A percentile compares a stretch with the other conserved stretches of the same genome.
phyloP scores from a whole-genome alignment of 495 filamentous ascomycete species.

The Glonium stellatum region DNA sequence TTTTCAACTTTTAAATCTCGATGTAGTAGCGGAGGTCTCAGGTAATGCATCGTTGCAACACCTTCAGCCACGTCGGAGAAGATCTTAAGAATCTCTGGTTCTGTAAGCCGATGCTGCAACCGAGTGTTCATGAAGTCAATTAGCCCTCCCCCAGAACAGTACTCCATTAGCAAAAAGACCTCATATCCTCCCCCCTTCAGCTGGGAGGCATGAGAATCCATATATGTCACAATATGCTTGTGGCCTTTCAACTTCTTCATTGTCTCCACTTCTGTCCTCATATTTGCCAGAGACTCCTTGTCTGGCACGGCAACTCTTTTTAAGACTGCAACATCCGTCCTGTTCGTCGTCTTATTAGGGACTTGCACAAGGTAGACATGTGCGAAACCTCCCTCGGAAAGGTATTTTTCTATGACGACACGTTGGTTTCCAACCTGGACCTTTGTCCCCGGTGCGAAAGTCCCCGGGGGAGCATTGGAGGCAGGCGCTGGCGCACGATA shows the following conservation, averaged over 20 bases:
- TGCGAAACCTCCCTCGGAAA: constrained; percentile 96
- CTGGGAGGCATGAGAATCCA: constrained; percentile 95
- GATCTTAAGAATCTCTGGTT: constrained; percentile 95
- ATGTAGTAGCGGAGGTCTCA: constrained; percentile 88
- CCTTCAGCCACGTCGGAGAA: constrained; percentile 93
- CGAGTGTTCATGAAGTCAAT: constrained; percentile 99
- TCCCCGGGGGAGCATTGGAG: constrained; percentile 67
- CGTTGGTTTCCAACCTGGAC: constrained; percentile 90
- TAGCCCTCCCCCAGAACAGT: constrained; percentile 71
- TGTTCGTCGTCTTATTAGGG: constrained; percentile 57
- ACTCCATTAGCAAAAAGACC: constrained; percentile 98
- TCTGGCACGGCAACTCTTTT: constrained; percentile 98
- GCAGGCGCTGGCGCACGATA: constrained; percentile 35
- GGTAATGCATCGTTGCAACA: constrained; percentile 97
- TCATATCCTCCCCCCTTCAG: constrained; percentile 90
- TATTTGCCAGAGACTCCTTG: constrained; percentile 83
- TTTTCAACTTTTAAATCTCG: constrained; percentile 98
- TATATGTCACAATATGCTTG: constrained; percentile 91
- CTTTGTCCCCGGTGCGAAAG: constrained; percentile 88
- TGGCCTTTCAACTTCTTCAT: constrained; percentile 99
- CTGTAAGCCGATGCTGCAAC: constrained; percentile 89
- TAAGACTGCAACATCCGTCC: constrained; percentile 78
- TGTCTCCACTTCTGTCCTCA: constrained; percentile 98
- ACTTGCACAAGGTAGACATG: constrained; percentile 95
- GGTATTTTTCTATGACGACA: constrained; percentile 94